Evolutionary conservation across 306 rosid species (phyloP).

Genomic region (Quercus mongolica): DNA sequence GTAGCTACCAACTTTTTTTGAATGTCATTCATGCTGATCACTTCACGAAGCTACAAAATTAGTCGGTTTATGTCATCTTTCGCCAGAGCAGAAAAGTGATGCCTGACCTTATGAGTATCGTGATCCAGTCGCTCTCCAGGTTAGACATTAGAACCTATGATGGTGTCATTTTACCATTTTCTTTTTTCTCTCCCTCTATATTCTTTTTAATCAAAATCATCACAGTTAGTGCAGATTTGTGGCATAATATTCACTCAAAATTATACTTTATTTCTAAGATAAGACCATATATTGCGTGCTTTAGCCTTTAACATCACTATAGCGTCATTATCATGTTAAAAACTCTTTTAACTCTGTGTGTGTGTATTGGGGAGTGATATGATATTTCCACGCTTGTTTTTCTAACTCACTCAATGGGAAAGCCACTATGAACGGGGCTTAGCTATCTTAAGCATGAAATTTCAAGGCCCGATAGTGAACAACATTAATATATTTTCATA

Average conservation of each 20-base stretch:
- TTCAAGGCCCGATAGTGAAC: not conserved
- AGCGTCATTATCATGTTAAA: slow-evolving; percentile 13
- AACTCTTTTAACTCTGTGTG: not conserved
- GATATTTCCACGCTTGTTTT: not conserved
- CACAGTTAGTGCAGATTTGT: not conserved
- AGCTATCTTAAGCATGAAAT: not conserved
- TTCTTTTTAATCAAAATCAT: not conserved
- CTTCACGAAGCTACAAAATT: not conserved
- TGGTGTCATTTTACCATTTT: slow-evolving; percentile 33
- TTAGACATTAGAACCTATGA: slow-evolving; percentile 37
- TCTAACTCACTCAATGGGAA: not conserved
- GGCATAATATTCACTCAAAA: not conserved
- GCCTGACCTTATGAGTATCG: slow-evolving; percentile 20
- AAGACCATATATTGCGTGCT: slow-evolving; percentile 30
- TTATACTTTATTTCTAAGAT: slow-evolving; percentile 9
- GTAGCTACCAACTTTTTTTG: not conserved
- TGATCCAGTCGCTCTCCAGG: slow-evolving; percentile 10
- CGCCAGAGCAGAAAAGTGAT: slow-evolving; percentile 28
- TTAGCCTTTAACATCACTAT: slow-evolving; percentile 33
- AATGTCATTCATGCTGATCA: not conserved
- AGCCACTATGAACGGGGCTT: not conserved
- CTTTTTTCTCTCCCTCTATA: not conserved
- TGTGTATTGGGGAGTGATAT: too few relatives aligned
- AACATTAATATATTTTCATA: not conserved
- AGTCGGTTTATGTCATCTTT: slow-evolving; percentile 16